phyloP scores from a whole-genome alignment of 2,329 filamentous ascomycete species.

The Pestalotiopsis sp. region DNA sequence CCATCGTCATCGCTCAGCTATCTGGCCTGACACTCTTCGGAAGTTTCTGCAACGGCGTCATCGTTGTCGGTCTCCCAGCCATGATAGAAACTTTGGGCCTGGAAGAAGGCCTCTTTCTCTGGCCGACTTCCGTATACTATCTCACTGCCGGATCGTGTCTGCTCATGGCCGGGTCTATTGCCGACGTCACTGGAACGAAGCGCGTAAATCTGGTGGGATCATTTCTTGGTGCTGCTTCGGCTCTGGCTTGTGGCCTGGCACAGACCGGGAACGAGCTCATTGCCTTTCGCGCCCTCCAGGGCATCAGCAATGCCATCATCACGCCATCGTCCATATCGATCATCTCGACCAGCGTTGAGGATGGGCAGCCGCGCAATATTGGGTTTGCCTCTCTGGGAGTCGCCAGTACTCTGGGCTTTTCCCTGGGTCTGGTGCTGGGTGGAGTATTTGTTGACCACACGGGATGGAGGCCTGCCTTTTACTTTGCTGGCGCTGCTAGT shows the following conservation, averaged over 20 bases:
- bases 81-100: not conserved
- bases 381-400: conserved; percentile 2
- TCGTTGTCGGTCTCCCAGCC: conserved; percentile 6
- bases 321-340: conserved; percentile 2
- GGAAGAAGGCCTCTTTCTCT: not conserved
- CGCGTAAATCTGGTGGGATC: not conserved
- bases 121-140: conserved; percentile 1
- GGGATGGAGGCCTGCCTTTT: conserved; percentile 35
- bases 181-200: conserved; percentile 1
- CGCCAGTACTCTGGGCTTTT: not conserved
- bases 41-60: not conserved
- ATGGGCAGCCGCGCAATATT: not conserved
- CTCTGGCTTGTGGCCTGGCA: not conserved
- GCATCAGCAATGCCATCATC: not conserved
- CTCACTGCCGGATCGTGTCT: conserved; percentile 1
- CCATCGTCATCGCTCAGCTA: not conserved
- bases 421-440: conserved; percentile 20
- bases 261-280: conserved; percentile 8
- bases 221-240: not conserved
- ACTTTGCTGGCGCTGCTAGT: not conserved
- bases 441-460: conserved; percentile 34
- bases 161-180: not conserved
- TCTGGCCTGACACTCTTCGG: not conserved
- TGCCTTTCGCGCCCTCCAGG: conserved; percentile 7
- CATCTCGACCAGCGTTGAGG: not conserved